Base-by-base conservation (phyloP, 2,329 filamentous ascomycete species). In the Pseudocercospora fuligena region DNA sequence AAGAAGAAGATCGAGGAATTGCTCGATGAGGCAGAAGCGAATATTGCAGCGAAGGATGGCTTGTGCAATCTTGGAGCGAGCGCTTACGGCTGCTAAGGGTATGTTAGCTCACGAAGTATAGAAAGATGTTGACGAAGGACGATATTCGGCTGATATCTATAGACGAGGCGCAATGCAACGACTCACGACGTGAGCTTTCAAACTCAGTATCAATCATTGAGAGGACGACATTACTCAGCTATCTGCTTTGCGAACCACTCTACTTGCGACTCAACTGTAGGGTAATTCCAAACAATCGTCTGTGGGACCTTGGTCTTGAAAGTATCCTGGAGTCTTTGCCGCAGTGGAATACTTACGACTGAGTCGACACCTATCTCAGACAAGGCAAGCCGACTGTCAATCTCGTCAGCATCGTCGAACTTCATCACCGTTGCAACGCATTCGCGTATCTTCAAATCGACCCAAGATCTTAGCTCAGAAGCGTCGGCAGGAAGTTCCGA, bases 1-100 rank as follows among this genome's bases (percentile, higher is more conserved):
- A 84, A 85, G 69, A 82, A 84, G 74, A 85, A 87, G 69, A 86
- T 95, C 72, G 89, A 93, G 78, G 84, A 88, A 66, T 75, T 92
- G 70, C 69, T 85, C 53, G 80, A 83, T 27, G 82, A 84, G 58
- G 77, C 76, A 29, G 74, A 75, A 40, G 60, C 51, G 49, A 46
- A 14, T 5, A 36, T 60, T 16, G 51, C 49, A 54, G 27, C 33
- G 54, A 60, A 43, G 40, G 61, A 58, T 46, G 65, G 65, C 14
- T 27, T 66, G 12, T 16, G 46, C 9, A 63, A 66, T 8, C 21
- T 66, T 19, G 57, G 65, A 14, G 49, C 56, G 61, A 61, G 49
- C 2, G 57, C 61, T 7, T 56, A 61, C 19, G 64, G 64, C 9
- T 66, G 65, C 49, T 66, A 64, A 49, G 53, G 27, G 51, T 56